Percentiles rank a stretch among this genome's conserved stretches.
These are phyloP conservation scores for Grammothele lineata DNA, from an alignment of 768 basidiomycete species.

Conservation along the genomic window DNA sequence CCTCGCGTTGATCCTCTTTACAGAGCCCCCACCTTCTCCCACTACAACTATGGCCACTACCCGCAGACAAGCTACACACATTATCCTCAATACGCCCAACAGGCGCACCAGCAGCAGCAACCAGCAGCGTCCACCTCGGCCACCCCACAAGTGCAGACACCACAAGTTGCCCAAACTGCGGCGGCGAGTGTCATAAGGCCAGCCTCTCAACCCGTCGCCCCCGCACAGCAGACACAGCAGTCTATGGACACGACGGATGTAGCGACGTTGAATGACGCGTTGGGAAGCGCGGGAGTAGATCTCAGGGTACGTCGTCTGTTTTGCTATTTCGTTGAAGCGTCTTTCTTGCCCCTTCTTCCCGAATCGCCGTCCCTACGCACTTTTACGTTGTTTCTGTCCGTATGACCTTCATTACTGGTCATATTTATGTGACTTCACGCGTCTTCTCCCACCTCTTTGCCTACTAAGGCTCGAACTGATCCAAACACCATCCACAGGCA, in stretches of 20 bases:
- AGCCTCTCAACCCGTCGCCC: not conserved
- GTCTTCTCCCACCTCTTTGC: too few relatives aligned
- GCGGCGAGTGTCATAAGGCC: slow-evolving; percentile 8
- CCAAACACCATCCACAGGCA: slow-evolving; percentile 44
- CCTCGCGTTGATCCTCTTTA: not conserved
- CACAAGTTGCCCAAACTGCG: slow-evolving; percentile 9
- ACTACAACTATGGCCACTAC: slow-evolving; percentile 41
- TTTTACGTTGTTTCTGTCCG: too few relatives aligned
- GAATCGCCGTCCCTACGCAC: too few relatives aligned
- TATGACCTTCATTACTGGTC: too few relatives aligned
- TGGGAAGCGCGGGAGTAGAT: slow-evolving; percentile 86
- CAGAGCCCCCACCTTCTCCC: slow-evolving; percentile 16
- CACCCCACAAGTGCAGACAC: slow-evolving; percentile 6
- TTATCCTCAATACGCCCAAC: slow-evolving; percentile 37
- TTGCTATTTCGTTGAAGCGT: not conserved
- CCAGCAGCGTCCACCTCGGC: slow-evolving; percentile 16
- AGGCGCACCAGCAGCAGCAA: too few relatives aligned
- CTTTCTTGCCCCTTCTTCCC: not conserved
- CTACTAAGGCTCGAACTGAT: too few relatives aligned
- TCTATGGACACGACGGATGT: slow-evolving; percentile 62
- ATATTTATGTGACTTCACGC: too few relatives aligned
- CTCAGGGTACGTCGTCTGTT: slow-evolving; percentile 48
- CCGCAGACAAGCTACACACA: slow-evolving; percentile 37
- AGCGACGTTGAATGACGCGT: slow-evolving; percentile 75
- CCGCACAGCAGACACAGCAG: slow-evolving; percentile 6